phyloP scores from a whole-genome alignment of 257 asterid genomes.

The Solanum etuberosum region DNA sequence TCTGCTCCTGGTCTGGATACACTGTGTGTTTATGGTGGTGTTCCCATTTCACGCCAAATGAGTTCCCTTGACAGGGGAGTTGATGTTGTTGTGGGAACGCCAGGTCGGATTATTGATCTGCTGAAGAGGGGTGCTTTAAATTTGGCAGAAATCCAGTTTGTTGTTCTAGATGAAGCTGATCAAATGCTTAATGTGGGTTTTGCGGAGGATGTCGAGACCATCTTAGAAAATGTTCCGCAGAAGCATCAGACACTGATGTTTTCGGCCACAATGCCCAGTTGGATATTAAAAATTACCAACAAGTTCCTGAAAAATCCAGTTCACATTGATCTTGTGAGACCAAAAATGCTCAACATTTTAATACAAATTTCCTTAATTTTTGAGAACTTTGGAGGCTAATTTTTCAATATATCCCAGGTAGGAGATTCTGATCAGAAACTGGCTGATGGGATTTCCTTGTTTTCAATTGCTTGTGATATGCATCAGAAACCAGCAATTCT shows the following conservation, averaged over 20 bases:
- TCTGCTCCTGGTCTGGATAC: slow-evolving; percentile 67
- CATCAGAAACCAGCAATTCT: slow-evolving; percentile 64
- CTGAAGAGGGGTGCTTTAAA: slow-evolving; percentile 78
- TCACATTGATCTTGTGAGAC: slow-evolving; percentile 80
- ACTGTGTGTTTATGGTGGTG: slow-evolving; percentile 85
- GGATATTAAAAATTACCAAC: slow-evolving; percentile 79
- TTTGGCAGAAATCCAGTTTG: slow-evolving; percentile 62
- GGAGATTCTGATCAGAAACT: slow-evolving; percentile 90
- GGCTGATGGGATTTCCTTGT: slow-evolving; percentile 81
- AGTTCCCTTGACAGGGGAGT: slow-evolving; percentile 80
- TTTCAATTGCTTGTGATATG: slow-evolving; percentile 48
- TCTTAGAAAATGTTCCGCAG: slow-evolving; percentile 61
- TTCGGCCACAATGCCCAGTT: slow-evolving; percentile 93
- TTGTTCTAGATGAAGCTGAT: slow-evolving; percentile 94
- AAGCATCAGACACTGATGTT: slow-evolving; percentile 95
- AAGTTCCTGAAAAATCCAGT: slow-evolving; percentile 66
- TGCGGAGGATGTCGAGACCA: slow-evolving; percentile 84
- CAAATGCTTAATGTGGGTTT: slow-evolving; percentile 99
- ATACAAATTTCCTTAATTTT: neutral
- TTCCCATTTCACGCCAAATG: slow-evolving; percentile 69
- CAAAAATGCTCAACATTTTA: neutral
- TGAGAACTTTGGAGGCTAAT: neutral
- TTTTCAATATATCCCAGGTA: slow-evolving; percentile 45
- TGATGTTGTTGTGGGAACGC: slow-evolving; percentile 84
- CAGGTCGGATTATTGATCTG: slow-evolving; percentile 92